These are phyloP conservation scores for Verticillium isaacii DNA, from an alignment of 2,329 filamentous ascomycete genomes.

Conservation along the genomic window DNA sequence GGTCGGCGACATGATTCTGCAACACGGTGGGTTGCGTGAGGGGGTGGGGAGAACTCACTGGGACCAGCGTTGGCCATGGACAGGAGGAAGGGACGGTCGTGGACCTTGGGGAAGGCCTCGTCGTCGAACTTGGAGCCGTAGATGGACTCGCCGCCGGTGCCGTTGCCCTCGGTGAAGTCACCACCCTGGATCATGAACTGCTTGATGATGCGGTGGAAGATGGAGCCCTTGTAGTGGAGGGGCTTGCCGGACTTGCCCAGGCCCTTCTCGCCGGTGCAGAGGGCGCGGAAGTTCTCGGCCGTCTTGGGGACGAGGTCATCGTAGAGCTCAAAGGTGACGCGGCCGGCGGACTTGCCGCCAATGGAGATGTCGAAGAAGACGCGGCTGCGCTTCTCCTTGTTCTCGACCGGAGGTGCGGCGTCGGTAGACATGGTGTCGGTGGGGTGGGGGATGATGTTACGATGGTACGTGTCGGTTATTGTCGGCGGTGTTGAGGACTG, in stretches of 20 bases:
- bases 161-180: slow-evolving; percentile 92
- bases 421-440: slow-evolving; percentile 32
- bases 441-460: not conserved
- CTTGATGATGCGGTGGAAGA: slow-evolving; percentile 97
- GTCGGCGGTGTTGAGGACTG: not conserved
- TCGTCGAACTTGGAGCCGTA: slow-evolving; percentile 97
- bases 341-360: slow-evolving; percentile 66
- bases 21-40: not conserved
- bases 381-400: slow-evolving; percentile 58
- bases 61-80: slow-evolving; percentile 98
- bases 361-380: slow-evolving; percentile 94
- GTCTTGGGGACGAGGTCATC: slow-evolving; percentile 82
- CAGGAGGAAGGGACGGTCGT: slow-evolving; percentile 87
- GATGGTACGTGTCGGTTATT: slow-evolving; percentile 2
- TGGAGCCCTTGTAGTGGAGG: slow-evolving; percentile 87
- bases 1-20: no score
- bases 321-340: slow-evolving; percentile 83
- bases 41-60: slow-evolving; percentile 44
- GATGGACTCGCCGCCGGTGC: slow-evolving; percentile 94
- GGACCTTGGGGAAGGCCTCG: slow-evolving; percentile 90
- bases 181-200: slow-evolving; percentile 98
- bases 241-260: slow-evolving; percentile 74
- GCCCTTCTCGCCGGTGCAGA: slow-evolving; percentile 95
- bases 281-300: slow-evolving; percentile 89
- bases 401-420: slow-evolving; percentile 21